A percentile compares a stretch with the other conserved stretches of the same genome.
phyloP scores from a whole-genome alignment of 352 stramenopile species.

The Globisporangium alternatum region DNA sequence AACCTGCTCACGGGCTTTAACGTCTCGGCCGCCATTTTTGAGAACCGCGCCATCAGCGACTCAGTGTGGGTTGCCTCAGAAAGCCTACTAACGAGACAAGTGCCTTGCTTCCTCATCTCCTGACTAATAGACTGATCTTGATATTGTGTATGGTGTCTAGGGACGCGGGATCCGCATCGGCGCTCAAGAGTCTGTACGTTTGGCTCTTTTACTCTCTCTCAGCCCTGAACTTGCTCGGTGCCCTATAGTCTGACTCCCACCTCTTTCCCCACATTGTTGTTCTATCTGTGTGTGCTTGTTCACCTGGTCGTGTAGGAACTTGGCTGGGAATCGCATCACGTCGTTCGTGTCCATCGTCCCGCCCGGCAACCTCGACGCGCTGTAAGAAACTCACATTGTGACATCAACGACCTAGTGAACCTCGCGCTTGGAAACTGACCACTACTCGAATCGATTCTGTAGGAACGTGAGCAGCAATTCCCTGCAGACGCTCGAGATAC shows the following conservation, averaged over 20 bases:
- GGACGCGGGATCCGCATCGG: background rate
- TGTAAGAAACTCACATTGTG: background rate
- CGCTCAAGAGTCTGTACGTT: constrained; percentile 7
- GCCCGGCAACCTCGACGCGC: background rate
- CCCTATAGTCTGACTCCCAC: background rate
- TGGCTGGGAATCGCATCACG: constrained; percentile 14
- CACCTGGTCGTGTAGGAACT: background rate
- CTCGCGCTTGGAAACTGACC: background rate
- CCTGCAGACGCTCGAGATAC: background rate
- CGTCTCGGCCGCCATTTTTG: constrained; percentile 4
- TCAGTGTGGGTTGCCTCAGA: background rate
- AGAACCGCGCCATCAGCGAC: background rate
- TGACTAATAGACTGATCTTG: background rate
- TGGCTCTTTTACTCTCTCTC: background rate
- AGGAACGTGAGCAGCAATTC: constrained; percentile 11
- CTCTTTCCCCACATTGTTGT: background rate
- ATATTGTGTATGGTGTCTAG: background rate
- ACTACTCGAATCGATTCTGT: background rate
- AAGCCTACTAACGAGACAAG: background rate
- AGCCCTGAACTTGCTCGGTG: background rate
- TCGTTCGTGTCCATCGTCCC: constrained; percentile 12
- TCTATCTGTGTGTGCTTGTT: background rate
- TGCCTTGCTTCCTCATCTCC: background rate
- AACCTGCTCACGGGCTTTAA: constrained; percentile 17
- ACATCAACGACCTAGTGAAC: background rate